Evolutionary conservation across 805 yeast genomes (phyloP), one percentile per base, ranked within the genome.

Genomic region (Clavispora santaluciae): DNA sequence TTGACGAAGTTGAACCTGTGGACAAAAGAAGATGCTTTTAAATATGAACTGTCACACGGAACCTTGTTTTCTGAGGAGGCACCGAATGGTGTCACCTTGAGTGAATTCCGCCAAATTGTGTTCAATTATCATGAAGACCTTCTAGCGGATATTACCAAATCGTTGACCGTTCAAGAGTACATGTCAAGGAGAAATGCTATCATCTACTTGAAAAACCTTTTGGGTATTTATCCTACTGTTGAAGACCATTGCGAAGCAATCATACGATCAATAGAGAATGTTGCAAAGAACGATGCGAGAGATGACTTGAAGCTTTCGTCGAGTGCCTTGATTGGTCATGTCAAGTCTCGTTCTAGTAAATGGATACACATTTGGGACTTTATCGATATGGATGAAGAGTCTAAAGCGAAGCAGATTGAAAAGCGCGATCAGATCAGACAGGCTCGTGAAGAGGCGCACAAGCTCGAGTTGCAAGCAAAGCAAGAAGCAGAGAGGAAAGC

Each of bases 241-340:
- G 80, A 79, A 38, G 79, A 74, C 22, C 90, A 86, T 42, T 81
- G 88, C 24, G 78, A 76, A 40, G 42, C 54, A 6, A 54, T 89
- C 1, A 59, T 72, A 6, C 63, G 59, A 4, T 60, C 69, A 9
- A 64, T 90, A 24, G 70, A 76, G 22, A 50, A 54, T 1, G 75
- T 85, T 16, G 54, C 76, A 6, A 46, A 58, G 4, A 54, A 58
- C 0, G 97, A 90, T 47, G 56, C 63, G 3, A 74, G 97, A 48
- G 90, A 86, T 40, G 98, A 90, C 60, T 72, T 90, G 51, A 84
- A 78, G 53, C 65, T 90, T 25, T 82, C 96, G 1, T 79, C 88
- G 0, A 78, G 72, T 57, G 90, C 93, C 1, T 68, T 85, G 39
- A 64, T 76, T 38, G 90, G 88, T 0, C 81, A 81, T 45, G 60